These are phyloP conservation scores for Mycosarcoma mackinlayi DNA, from an alignment of 1,284 basidiomycete species.

Conservation along the genomic window DNA sequence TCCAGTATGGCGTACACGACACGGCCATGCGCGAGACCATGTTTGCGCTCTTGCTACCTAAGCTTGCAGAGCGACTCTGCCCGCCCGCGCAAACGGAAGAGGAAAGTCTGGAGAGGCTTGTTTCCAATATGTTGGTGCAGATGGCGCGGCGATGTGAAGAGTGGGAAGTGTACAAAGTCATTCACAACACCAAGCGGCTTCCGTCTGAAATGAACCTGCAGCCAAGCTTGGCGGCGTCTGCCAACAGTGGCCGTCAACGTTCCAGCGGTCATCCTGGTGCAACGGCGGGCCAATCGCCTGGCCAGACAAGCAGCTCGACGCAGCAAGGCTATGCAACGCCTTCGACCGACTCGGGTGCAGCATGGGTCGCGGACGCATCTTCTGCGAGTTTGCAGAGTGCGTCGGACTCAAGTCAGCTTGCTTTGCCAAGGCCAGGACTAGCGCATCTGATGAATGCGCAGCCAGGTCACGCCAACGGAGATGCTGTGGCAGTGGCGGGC, in stretches of 20 bases:
- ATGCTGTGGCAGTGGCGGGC: background rate
- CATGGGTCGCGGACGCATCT: background rate
- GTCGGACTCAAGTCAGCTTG: background rate
- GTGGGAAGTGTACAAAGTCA: slow-evolving; percentile 1
- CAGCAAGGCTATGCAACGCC: background rate
- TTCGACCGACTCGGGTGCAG: background rate
- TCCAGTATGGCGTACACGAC: slow-evolving; percentile 6
- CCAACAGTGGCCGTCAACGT: background rate
- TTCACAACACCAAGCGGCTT: background rate
- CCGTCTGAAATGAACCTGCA: background rate
- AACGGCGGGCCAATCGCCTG: background rate
- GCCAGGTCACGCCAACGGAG: background rate
- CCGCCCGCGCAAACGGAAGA: background rate
- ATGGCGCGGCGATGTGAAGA: slow-evolving; percentile 16
- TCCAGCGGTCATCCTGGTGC: background rate
- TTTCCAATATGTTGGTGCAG: slow-evolving; percentile 18
- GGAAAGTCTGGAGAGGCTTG: slow-evolving; percentile 17
- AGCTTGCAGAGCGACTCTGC: slow-evolving; percentile 11
- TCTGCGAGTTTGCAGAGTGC: slow-evolving; percentile 6
- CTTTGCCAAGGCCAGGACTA: background rate
- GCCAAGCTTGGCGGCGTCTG: background rate
- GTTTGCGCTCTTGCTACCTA: slow-evolving; percentile 16
- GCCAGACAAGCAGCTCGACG: background rate
- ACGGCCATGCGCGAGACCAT: slow-evolving; percentile 11
- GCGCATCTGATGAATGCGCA: background rate